Evolutionary conservation across 257 asterid genomes (phyloP), one percentile per base, ranked within the genome.

Genomic region (Anisodus acutangulus): DNA sequence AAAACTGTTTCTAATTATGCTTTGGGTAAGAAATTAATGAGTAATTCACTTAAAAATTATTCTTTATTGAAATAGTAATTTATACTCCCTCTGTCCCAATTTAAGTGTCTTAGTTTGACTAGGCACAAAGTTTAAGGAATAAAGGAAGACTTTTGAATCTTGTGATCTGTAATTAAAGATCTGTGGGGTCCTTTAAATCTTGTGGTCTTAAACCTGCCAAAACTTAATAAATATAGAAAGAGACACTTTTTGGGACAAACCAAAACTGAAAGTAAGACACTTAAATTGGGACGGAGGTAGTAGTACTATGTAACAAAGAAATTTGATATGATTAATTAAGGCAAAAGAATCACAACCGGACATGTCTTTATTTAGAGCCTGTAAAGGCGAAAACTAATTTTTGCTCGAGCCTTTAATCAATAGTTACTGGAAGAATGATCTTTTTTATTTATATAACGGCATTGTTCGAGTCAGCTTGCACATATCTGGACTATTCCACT

Each of bases 331-430:
- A 74, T 74, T 74, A 49, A 19, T 19, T 49, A 5, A 49, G 45
- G 22, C 47, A 49, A 74, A 74, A 74, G 62, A 49, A 19, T 49
- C 62, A 74, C 49, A 11, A 6, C 3, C 10, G 2, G 19, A 74
- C 41, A 49, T 7, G 3, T 49, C 62, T 49, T 74, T 74, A 49
- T 49, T 19, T 22, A 74, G 22, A 49, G 11, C 60, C 19, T 41
- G 54, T 41, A 17, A 69, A 41, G 45, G 45, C 8, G 6, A 41
- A 22, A 3, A 49, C 41, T 49, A 74, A 74, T 22, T 22, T 45
- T 74, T 74, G 22, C 45, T 74, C 9, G 45, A 74, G 81, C 22
- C 81, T 74, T 74, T 49, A 19, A 22, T 49, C 80, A 51, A 0
- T 26, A 19, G 60, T 49, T 22, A 19, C 60, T 74, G 39, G 59